These are phyloP conservation scores for Kalanchoe fedtschenkoi DNA, from an alignment of 164 flowering plant genomes.

Conservation along the genomic window DNA sequence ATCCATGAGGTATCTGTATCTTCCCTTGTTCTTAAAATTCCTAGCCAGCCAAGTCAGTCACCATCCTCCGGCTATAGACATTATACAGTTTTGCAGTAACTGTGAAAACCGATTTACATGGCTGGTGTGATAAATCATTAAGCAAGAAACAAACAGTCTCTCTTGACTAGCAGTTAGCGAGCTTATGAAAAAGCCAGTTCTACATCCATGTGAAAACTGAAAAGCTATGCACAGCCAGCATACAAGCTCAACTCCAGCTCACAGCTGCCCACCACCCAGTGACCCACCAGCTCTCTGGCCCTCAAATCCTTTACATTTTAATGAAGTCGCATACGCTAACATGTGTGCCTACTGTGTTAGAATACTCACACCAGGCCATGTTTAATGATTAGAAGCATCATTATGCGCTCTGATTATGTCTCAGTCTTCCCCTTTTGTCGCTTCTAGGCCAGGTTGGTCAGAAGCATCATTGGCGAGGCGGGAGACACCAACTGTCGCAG, in stretches of 20 bases:
- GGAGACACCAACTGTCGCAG: background rate
- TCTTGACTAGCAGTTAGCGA: background rate
- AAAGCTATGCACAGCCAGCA: background rate
- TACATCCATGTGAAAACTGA: slow-evolving; percentile 5
- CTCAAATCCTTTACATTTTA: background rate
- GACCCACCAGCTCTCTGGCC: slow-evolving; percentile 1
- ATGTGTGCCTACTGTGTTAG: too few species aligned
- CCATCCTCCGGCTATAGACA: too few species aligned
- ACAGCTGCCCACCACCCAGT: background rate
- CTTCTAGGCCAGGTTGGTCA: background rate
- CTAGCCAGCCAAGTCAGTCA: too few species aligned
- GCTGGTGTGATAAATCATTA: background rate
- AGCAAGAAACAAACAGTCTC: background rate
- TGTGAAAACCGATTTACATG: too few species aligned
- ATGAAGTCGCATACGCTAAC: too few species aligned
- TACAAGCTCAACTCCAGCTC: slow-evolving; percentile 1
- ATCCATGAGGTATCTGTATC: background rate
- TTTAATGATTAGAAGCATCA: background rate
- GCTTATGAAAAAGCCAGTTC: background rate
- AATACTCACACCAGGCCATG: background rate
- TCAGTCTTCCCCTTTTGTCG: background rate
- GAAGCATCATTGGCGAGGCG: background rate
- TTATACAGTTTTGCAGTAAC: too few species aligned
- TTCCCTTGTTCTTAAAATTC: background rate
- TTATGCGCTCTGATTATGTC: background rate